Evolutionary conservation across 441 rosid species (phyloP), one percentile per base, ranked within the genome.

Genomic region (Euphorbia schlechtendalii): DNA sequence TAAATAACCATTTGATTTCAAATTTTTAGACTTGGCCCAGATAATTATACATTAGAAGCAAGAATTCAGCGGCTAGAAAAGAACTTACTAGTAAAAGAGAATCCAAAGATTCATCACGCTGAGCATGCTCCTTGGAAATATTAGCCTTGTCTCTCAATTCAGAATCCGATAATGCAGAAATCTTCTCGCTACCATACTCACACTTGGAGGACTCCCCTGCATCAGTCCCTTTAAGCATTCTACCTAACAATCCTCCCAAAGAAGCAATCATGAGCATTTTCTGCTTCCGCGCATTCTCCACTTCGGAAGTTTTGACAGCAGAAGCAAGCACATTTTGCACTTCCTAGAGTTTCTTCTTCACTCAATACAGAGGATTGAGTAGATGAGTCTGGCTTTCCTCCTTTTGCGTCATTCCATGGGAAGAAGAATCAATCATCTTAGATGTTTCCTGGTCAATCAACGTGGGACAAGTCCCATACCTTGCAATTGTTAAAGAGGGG

Each of bases 191-290:
- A 88, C 78, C 43, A 76, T 43, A 45, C 60, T 70, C 43, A 90
- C 96, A 67, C 71, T 77, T 1, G 80, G 65, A n/a, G 87, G 96
- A 81, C 74, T 93, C 98, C 46, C 97, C 96, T 14, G 80, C 85
- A 74, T 90, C 97, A 58, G 84, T 70, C 30, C 95, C 89, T 53
- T 85, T 90, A 73, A 93, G 90, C 67, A 92, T 82, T 38, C 92
- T 96, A 51, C 92, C 87, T 13, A 92, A 77, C 55, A 92, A 77
- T 58, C 97, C 96, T 49, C 96, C 88, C 38, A 93, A 59, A 5
- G 97, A 88, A 74, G 98, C 96, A 69, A 65, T 71, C 52, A 77
- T 81, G 34, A 70, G 59, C 68, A 72, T 74, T 45, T 67, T 76
- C 60, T 71, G 67, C 61, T 67, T 68, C 68, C 79, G 59, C 0